These are phyloP conservation scores for Pythium rishiriense DNA, from an alignment of 352 stramenopile genomes.

Conservation along the genomic window DNA sequence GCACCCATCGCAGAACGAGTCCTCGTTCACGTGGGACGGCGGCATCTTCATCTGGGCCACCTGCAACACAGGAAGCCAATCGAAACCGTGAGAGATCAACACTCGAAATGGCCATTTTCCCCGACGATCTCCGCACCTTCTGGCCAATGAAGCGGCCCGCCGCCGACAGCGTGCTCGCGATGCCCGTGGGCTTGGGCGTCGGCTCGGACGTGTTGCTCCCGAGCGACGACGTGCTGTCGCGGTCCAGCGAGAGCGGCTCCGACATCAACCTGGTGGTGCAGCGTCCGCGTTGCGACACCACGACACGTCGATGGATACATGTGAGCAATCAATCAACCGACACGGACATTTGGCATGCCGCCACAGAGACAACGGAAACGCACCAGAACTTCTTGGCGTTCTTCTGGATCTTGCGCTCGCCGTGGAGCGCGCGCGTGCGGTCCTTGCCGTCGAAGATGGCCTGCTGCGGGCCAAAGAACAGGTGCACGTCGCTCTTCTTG, in stretches of 20 bases:
- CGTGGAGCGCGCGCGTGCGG: conserved; percentile 81
- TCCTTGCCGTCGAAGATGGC: conserved; percentile 71
- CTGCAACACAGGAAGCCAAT: conserved; percentile 10
- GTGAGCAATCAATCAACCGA: neutral
- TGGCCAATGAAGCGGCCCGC: conserved; percentile 75
- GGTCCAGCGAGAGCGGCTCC: conserved; percentile 78
- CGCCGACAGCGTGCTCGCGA: conserved; percentile 68
- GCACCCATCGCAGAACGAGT: conserved; percentile 90
- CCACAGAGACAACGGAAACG: neutral
- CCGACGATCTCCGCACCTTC: too few relatives aligned
- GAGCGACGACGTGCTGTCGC: conserved; percentile 77
- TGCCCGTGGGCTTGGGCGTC: conserved; percentile 30
- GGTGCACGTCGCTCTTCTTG: conserved; percentile 62
- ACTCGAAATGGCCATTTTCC: too few relatives aligned
- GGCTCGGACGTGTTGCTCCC: conserved; percentile 57
- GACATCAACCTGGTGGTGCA: conserved; percentile 61
- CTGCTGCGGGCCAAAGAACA: conserved; percentile 82
- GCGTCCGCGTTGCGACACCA: neutral
- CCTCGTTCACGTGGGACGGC: conserved; percentile 74
- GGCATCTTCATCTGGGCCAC: conserved; percentile 79
- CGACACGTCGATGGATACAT: conserved; percentile 10
- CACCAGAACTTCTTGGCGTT: conserved; percentile 76
- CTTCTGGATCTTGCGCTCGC: conserved; percentile 87
- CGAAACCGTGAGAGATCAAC: too few relatives aligned
- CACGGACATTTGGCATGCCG: neutral